Evolutionary conservation across 1,284 basidiomycete genomes (phyloP), one percentile per base, ranked within the genome.

Genomic region (Stygiomarasmius scandens): DNA sequence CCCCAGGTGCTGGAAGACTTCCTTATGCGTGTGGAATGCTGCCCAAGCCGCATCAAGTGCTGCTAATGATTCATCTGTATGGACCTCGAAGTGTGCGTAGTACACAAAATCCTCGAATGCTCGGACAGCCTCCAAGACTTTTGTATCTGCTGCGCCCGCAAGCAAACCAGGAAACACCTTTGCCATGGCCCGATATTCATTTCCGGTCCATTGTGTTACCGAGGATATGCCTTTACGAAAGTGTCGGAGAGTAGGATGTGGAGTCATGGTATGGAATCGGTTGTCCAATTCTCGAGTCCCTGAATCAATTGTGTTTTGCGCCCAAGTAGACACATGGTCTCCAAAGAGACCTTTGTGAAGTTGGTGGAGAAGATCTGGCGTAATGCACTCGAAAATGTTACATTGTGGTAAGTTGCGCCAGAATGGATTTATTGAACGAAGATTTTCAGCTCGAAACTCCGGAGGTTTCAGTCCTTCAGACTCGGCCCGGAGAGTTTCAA

Each of bases 351-450:
- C n/a, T n/a, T n/a, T n/a, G n/a, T n/a, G n/a, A n/a, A n/a, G n/a
- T n/a, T n/a, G n/a, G n/a, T n/a, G n/a, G n/a, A n/a, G n/a, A n/a
- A n/a, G n/a, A n/a, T n/a, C n/a, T n/a, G n/a, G n/a, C n/a, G n/a
- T n/a, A n/a, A n/a, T n/a, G n/a, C n/a, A n/a, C n/a, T n/a, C n/a
- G n/a, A n/a, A n/a, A n/a, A n/a, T n/a, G n/a, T n/a, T 50, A 58
- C 60, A 55, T 60, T 25, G 51, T 58, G 11, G 59, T 56, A 20
- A 61, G 49, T 55, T 66, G 66, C 46, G 64, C 60, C 48, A 68
- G 67, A 60, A 70, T 69, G 22, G 71, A 62, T 16, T 70, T 70
- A 49, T 73, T 70, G 57, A 69, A 54, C 72, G 71, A 2, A 71
- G 63, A 23, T 71, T 52, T 48, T 73, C 67, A 2, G 68, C 69